Evolutionary conservation across 768 basidiomycete species (phyloP), one percentile per base, ranked within the genome.

Genomic region (Pisolithus sp.): DNA sequence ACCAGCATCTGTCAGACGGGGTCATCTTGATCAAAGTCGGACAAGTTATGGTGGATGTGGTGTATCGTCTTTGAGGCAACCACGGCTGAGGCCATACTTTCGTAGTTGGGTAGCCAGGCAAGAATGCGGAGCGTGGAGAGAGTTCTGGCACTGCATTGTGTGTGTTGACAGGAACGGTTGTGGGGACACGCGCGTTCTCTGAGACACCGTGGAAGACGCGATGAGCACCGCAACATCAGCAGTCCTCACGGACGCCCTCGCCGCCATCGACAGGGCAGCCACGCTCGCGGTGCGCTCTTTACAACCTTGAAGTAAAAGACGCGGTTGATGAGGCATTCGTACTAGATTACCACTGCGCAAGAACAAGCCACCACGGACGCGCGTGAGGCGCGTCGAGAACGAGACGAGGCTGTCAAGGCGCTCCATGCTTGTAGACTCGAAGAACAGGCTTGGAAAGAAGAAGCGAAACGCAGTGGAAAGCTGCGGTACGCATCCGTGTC

Each of bases 321-420:
- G 37, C 26, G 43, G 49, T 50, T 43, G 56, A 50, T 36, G 42
- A 48, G 48, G 38, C 4, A 50, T 53, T 39, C 36, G 17, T 24
- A 24, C 9, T 45, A 86, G 84, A 71, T 84, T 52, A 71, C 76
- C 13, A 71, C 76, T 34, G 71, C 78, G 17, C 82, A 86, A 54
- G 74, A 76, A n/a, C 75, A 78, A 50, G 73, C 77, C 10, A 56
- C 66, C 37, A 57, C 71, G 5, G 80, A 84, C 30, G 59, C 71
- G 15, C 73, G 71, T 39, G 75, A 77, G 37, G 76, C 78, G 18
- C 71, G 73, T 46, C 59, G 65, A 13, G 79, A 83, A 59, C 76
- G 81, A 39, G 76, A 77, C 47, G 73, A 76, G 9, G 71, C 73
- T 0, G 41, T 80, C 13, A 76, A 76, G 26, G 63, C 74, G 8